Evolutionary conservation across 2,329 filamentous ascomycete genomes (phyloP), one percentile per base, ranked within the genome.

Genomic region (Stenocarpella maydis): DNA sequence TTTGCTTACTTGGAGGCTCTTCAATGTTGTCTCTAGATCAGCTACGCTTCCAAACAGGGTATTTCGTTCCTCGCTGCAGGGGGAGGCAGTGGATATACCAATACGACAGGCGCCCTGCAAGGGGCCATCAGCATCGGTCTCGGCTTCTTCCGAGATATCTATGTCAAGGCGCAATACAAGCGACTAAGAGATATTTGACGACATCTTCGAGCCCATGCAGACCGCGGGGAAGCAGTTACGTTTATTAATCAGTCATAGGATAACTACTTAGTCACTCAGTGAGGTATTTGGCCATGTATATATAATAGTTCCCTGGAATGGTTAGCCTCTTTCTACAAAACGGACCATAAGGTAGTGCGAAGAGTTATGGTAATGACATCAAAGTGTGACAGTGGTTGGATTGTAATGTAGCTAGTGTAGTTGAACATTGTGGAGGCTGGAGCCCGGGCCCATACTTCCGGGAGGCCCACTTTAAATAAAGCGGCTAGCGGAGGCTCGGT

Each of bases 401-500:
- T 9, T 34, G 31, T 34, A 4, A 34, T 34, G 31, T 34, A 4
- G 31, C 9, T 34, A 4, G 9, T 34, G 31, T 34, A 4, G 31
- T 34, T 34, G 31, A 34, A 34, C 9, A 34, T 34, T 34, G 31
- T n/a, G n/a, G n/a, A n/a, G n/a, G n/a, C 4, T 34, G 31, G 31
- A 34, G 21, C 21, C 26, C 7, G 15, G 41, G n/a, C 28, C 41
- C 41, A 58, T 7, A 49, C 3, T 49, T 14, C 14, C n/a, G 21
- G 52, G 43, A n/a, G n/a, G n/a, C n/a, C n/a, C n/a, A n/a, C n/a
- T n/a, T n/a, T n/a, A n/a, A n/a, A n/a, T n/a, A n/a, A 47, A 61
- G 41, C 58, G 58, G 58, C 58, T 63, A 63, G 58, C 26, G 28
- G 58, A 63, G 58, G 58, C n/a, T 49, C 58, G 47, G 47, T 28